phyloP scores from a whole-genome alignment of 352 stramenopile species.

The Phytophthora pini region DNA sequence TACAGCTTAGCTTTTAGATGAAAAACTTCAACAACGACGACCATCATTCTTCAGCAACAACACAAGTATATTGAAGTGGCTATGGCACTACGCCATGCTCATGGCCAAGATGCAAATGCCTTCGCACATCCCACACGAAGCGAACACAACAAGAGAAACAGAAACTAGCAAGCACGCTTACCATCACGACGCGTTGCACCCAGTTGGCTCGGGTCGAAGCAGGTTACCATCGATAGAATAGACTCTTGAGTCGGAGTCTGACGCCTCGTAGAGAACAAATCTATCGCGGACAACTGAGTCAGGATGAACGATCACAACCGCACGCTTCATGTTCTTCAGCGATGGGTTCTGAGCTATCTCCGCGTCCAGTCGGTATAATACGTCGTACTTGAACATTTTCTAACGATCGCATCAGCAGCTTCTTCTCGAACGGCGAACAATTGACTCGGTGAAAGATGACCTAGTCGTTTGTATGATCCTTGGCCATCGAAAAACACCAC shows the following conservation, averaged over 20 bases:
- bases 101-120: background rate
- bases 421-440: no score
- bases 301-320: conserved; percentile 10
- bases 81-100: background rate
- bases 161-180: background rate
- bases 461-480: no score
- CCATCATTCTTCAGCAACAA: background rate
- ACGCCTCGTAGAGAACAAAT: conserved; percentile 18
- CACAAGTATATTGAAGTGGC: no score
- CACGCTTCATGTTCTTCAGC: conserved; percentile 21
- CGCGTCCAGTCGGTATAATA: no score
- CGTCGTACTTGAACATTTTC: no score
- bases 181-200: background rate
- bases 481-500: no score
- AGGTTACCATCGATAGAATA: conserved; percentile 20
- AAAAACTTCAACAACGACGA: background rate
- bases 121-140: no score
- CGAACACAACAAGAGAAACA: no score
- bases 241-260: background rate
- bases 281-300: conserved; percentile 12
- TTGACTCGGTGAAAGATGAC: no score
- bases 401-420: no score
- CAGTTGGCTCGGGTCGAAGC: background rate
- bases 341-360: no score
- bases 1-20: background rate